phyloP scores from a whole-genome alignment of 202 grass and related monocot species.

The Alloteropsis angusta region DNA sequence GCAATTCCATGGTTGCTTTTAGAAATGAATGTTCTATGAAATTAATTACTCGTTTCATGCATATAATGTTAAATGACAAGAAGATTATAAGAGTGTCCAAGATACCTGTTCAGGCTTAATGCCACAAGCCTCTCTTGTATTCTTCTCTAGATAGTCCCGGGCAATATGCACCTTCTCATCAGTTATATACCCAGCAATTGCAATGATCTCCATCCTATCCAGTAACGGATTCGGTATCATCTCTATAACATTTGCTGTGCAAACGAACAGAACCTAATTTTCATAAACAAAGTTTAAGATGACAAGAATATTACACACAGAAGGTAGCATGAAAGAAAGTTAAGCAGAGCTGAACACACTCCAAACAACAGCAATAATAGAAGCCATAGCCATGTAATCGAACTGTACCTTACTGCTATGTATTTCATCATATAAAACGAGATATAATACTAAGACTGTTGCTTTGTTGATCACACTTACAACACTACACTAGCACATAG shows the following conservation, averaged over 20 bases:
- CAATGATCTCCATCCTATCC: constrained; percentile 97
- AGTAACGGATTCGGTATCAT: constrained; percentile 89
- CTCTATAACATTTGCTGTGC: constrained; percentile 95
- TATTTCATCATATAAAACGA: neutral
- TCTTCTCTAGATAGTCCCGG: constrained; percentile 87
- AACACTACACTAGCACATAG: neutral
- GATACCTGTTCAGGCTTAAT: constrained; percentile 88
- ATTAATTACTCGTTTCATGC: neutral
- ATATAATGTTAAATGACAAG: neutral
- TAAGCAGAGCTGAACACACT: neutral
- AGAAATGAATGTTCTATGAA: neutral
- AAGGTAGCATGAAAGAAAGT: constrained; percentile 2
- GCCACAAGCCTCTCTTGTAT: constrained; percentile 75
- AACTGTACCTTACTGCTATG: neutral
- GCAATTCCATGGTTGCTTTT: neutral
- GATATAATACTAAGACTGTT: neutral
- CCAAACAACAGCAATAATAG: constrained; percentile 22
- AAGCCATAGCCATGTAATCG: neutral
- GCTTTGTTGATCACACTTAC: neutral
- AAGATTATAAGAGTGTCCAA: neutral
- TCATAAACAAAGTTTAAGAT: constrained; percentile 24
- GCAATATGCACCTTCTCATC: constrained; percentile 99
- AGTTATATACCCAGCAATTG: constrained; percentile 98
- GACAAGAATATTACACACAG: constrained; percentile 8
- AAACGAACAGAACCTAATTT: constrained; percentile 95